Evolutionary conservation across 2,329 filamentous ascomycete species (phyloP), one percentile per base, ranked within the genome.

Genomic region (Diplodia scrobiculata): DNA sequence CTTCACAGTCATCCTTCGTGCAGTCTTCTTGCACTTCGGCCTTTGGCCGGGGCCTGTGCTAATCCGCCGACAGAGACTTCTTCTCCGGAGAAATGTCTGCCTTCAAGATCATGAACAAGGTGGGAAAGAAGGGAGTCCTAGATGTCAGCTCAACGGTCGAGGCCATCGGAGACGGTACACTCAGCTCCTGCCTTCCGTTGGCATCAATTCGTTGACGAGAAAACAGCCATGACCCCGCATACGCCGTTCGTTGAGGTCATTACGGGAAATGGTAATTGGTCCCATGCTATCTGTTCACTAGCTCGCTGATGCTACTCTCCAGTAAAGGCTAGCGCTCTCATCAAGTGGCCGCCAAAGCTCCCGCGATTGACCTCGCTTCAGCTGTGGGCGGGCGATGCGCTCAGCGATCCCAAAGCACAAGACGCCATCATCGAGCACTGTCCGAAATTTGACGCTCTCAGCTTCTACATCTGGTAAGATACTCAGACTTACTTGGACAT

Each of bases 371-470:
- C 81, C 65, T 82, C 81, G 0, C 79, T 91, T 38, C 83, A 85
- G 17, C 77, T 91, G 1, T 86, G 82, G 73, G 84, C 89, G 68
- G 88, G 87, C 2, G 82, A 81, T 47, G 82, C 84, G 10, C 79
- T 92, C 1, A 83, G 81, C 48, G 78, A 84, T 60, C 81, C 84
- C 65, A 80, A 83, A 1, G 83, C 82, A 0, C 76, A 84, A 36
- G 76, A 78, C 13, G 81, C 84, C 2, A 84, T 91, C 55, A 79
- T 81, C 27, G 73, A 81, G 27, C 79, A 84, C 69, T 91, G 89
- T 69, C 85, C 85, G 1, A 77, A 83, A 9, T 89, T 92, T 70
- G 81, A 81, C 51, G 82, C 84, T 47, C 75, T 92, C 25, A 84
- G 81, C 29, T 85, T 89, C 65, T 87, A 83, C 68, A 79, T 74